A percentile compares a stretch with the other conserved stretches of the same genome.
Evolutionary conservation across 208 protist genomes (phyloP).

Genomic region (Trichomonas vaginalis): DNA sequence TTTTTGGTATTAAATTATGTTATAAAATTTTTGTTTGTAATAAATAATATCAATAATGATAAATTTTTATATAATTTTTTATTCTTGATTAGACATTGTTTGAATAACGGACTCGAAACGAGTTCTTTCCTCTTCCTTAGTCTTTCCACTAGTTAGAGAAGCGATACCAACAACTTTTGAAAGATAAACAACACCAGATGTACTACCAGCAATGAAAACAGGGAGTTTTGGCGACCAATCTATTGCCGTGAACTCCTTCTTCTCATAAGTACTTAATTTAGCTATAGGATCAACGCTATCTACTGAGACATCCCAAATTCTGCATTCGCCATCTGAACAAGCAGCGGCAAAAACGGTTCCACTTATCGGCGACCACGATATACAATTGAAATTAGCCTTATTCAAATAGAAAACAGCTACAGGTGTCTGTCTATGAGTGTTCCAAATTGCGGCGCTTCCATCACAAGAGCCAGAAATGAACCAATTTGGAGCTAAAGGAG

Average conservation of each 20-base stretch:
- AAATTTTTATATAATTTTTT: too few species aligned
- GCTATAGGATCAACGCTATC: neutral
- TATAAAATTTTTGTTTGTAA: too few species aligned
- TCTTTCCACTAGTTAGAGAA: neutral
- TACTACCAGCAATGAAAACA: neutral
- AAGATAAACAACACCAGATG: neutral
- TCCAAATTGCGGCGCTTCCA: neutral
- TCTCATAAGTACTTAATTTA: neutral
- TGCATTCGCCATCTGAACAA: neutral
- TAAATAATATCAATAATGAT: too few species aligned
- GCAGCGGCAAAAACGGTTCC: constrained; percentile 10
- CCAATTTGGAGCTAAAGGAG: neutral
- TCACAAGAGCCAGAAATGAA: neutral
- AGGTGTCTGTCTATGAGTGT: neutral
- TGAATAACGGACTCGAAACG: neutral
- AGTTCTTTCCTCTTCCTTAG: neutral
- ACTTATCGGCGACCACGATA: neutral
- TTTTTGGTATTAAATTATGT: too few species aligned
- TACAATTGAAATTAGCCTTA: neutral
- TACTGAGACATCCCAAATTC: neutral
- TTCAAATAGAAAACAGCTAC: neutral
- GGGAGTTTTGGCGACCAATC: neutral
- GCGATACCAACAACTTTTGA: neutral
- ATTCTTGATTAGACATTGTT: constrained; percentile 8
- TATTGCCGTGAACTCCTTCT: neutral